Evolutionary conservation across 2,329 filamentous ascomycete species (phyloP).

Genomic region (Chrysoporthe deuterocubensis): DNA sequence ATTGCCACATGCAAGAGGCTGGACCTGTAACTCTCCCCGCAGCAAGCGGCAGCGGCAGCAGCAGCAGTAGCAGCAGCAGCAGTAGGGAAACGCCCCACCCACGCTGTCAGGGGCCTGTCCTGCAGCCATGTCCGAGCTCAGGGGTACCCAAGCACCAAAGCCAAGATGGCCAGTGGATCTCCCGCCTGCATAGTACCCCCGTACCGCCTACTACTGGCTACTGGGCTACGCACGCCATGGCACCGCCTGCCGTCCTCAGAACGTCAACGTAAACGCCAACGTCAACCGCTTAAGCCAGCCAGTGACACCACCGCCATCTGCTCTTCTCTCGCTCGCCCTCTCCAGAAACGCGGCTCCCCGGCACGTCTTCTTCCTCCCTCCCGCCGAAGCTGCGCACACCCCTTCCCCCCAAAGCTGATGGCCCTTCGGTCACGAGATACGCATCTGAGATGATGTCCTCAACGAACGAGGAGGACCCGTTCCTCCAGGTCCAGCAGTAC

Average conservation of each 20-base stretch:
- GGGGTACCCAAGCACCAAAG: slow-evolving; percentile 18
- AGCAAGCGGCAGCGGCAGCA: background rate
- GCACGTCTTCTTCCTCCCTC: background rate
- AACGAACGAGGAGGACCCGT: slow-evolving; percentile 69
- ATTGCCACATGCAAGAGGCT: slow-evolving; percentile 26
- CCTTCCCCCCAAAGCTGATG: slow-evolving; percentile 16
- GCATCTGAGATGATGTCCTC: slow-evolving; percentile 66
- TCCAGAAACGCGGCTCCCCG: background rate
- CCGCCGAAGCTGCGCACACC: background rate
- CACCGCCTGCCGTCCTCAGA: background rate
- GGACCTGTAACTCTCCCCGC: slow-evolving; percentile 15
- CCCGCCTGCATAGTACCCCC: background rate
- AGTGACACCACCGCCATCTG: background rate
- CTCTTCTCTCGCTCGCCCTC: background rate
- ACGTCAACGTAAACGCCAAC: background rate
- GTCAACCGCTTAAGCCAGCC: background rate
- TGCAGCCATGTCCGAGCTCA: slow-evolving; percentile 16
- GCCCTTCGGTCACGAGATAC: slow-evolving; percentile 12
- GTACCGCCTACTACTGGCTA: background rate
- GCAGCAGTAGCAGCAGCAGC: too few species aligned
- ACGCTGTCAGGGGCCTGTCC: slow-evolving; percentile 2
- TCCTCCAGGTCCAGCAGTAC: slow-evolving; percentile 74
- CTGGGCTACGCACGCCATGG: too few species aligned
- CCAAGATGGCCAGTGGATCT: slow-evolving; percentile 5
- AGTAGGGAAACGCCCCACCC: slow-evolving; percentile 1